phyloP scores from a whole-genome alignment of 345 rosid genomes.

The Arabis alpina region DNA sequence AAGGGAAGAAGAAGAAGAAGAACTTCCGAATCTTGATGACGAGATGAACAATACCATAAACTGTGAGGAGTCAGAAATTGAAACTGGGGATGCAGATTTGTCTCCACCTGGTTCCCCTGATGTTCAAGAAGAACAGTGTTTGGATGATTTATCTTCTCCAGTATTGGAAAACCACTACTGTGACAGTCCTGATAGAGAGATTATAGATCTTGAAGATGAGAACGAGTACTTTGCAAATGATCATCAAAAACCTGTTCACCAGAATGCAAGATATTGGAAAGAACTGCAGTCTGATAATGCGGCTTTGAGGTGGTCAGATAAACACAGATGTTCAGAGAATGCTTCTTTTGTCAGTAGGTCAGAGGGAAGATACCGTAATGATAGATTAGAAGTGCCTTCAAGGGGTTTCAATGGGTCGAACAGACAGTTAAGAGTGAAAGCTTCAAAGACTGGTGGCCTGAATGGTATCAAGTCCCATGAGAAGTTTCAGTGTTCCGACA shows the following conservation, averaged over 20 bases:
- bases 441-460: conserved; percentile 54
- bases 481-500: conserved; percentile 56
- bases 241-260: conserved; percentile 59
- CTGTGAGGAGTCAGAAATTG: conserved; percentile 50
- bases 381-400: conserved; percentile 59
- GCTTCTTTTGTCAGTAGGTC: conserved; percentile 52
- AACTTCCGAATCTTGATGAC: conserved; percentile 52
- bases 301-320: conserved; percentile 65
- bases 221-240: conserved; percentile 53
- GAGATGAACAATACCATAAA: conserved; percentile 42
- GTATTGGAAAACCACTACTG: conserved; percentile 49
- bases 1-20: conserved; percentile 38
- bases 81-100: conserved; percentile 50
- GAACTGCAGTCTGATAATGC: conserved; percentile 59
- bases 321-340: conserved; percentile 56
- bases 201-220: conserved; percentile 53
- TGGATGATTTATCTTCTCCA: conserved; percentile 42
- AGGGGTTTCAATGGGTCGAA: conserved; percentile 59
- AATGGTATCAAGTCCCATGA: conserved; percentile 60
- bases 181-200: conserved; percentile 45
- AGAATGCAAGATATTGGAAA: conserved; percentile 62
- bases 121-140: conserved; percentile 48
- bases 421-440: conserved; percentile 56
- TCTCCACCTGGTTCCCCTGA: conserved; percentile 64
- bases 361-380: conserved; percentile 61